Base-by-base conservation (phyloP, 768 basidiomycete genomes). In the Boletus fagicola region DNA sequence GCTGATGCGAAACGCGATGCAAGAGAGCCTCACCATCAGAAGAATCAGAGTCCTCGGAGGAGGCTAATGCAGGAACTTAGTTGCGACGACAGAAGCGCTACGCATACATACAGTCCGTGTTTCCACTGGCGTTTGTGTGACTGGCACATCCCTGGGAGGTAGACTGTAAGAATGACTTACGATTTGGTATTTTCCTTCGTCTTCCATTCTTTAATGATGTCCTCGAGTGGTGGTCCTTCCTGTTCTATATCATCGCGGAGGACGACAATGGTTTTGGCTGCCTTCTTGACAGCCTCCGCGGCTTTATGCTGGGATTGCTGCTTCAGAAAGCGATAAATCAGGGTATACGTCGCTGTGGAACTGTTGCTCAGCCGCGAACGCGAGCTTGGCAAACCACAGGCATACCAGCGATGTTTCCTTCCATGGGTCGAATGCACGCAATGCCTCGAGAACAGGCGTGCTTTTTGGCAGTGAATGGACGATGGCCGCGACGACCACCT, bases 271-370 rank as follows among this genome's bases (percentile, higher is more conserved):
- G 79, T 76, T 70, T 83, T 85, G 22, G 82, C 89, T 26, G 88
- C 88, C 62, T 86, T 89, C 74, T 83, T 90, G 49, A 93, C 75
- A 1, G 87, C 85, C 56, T 80, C 76, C 10, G 92, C 92, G 9
- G 84, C 88, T 64, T 90, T 90, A 31, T 69, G 67, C 69, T 92
- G 87, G 0, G 81, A 78, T 47, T 80, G 83, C 65, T 84, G 81
- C 56, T 71, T 76, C 38, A 94, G 77, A 73, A 94, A 94, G 10
- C 83, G 75, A 66, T 92, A 81, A 56, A 94, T 84, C 49, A 92
- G 74, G 62, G 83, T 80, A 76, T 92, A 94, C 5, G 88, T 86
- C 24, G 78, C 92, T 92, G 66, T 33, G 38, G 18, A 46, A 24
- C 4, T 15, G 26, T 10, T 36, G 53, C n/a, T 68, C 50, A 61